Conservation (phyloP, 768 basidiomycete genomes). For the Mycena latifolia region DNA sequence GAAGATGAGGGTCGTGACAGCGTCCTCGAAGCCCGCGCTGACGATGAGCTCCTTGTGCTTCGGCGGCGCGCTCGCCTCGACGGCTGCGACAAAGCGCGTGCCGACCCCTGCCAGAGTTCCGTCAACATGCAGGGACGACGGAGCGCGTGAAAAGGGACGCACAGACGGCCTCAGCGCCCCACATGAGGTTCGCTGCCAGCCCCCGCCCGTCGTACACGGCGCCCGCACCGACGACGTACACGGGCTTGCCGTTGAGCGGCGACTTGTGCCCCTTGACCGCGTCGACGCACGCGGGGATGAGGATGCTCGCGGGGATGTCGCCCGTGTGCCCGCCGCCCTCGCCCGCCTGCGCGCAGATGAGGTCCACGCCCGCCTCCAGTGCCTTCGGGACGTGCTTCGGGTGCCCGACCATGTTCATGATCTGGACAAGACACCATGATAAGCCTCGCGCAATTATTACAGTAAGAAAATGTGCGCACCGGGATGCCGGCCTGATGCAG, state of each 20-base stretch:
- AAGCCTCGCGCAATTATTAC: no score
- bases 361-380: slow-evolving; percentile 86
- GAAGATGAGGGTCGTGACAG: slow-evolving; percentile 88
- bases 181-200: slow-evolving; percentile 90
- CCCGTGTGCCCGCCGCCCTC: slow-evolving; percentile 95
- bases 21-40: slow-evolving; percentile 82
- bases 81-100: slow-evolving; percentile 87
- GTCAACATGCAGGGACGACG: not conserved
- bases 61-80: slow-evolving; percentile 86
- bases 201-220: slow-evolving; percentile 92
- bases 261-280: slow-evolving; percentile 82
- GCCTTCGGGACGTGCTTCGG: slow-evolving; percentile 92
- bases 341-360: slow-evolving; percentile 95
- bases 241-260: slow-evolving; percentile 84
- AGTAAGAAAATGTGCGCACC: no score
- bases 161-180: slow-evolving; percentile 90
- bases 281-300: slow-evolving; percentile 94
- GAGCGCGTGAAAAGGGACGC: not conserved
- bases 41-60: slow-evolving; percentile 86
- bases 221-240: slow-evolving; percentile 93
- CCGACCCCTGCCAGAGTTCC: slow-evolving; percentile 63
- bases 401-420: slow-evolving; percentile 84
- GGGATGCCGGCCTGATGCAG: slow-evolving; percentile 89
- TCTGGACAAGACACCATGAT: not conserved
- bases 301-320: slow-evolving; percentile 84